Conservation (phyloP, 2,329 filamentous ascomycete species). For the Nakataea oryzae region DNA sequence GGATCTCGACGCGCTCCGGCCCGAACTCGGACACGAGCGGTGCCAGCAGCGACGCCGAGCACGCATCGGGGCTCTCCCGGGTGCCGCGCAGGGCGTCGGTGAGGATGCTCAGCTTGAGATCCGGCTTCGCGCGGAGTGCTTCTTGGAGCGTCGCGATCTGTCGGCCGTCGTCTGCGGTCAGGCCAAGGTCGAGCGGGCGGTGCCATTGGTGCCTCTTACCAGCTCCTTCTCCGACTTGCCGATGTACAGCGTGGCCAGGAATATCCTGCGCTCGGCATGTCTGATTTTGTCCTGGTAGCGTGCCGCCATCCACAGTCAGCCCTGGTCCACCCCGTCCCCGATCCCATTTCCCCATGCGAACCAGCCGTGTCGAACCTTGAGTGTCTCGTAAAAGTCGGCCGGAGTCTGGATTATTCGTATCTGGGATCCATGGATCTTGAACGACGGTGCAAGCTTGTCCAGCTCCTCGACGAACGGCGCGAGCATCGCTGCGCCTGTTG, state of each 20-base stretch:
- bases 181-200: neutral
- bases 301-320: neutral
- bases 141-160: conserved; percentile 67
- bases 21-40: conserved; percentile 81
- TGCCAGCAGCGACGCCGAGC: conserved; percentile 78
- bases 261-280: conserved; percentile 68
- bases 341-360: neutral
- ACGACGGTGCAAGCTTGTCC: conserved; percentile 82
- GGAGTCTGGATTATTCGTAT: conserved; percentile 73
- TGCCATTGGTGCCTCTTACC: conserved; percentile 26
- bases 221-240: conserved; percentile 88
- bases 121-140: conserved; percentile 62
- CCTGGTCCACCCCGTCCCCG: neutral
- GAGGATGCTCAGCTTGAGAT: conserved; percentile 75
- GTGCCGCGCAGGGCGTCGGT: conserved; percentile 89
- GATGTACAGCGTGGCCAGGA: conserved; percentile 93
- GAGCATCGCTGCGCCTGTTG: conserved; percentile 28
- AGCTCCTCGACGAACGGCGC: conserved; percentile 58
- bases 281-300: conserved; percentile 63
- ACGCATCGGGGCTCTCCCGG: conserved; percentile 74
- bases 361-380: conserved; percentile 54
- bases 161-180: neutral
- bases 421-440: conserved; percentile 72
- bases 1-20: conserved; percentile 72
- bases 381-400: conserved; percentile 77